Evolutionary conservation across 1,139 yeast genomes (phyloP), one percentile per base, ranked within the genome.

Genomic region (Scheffersomyces parashehatae): DNA sequence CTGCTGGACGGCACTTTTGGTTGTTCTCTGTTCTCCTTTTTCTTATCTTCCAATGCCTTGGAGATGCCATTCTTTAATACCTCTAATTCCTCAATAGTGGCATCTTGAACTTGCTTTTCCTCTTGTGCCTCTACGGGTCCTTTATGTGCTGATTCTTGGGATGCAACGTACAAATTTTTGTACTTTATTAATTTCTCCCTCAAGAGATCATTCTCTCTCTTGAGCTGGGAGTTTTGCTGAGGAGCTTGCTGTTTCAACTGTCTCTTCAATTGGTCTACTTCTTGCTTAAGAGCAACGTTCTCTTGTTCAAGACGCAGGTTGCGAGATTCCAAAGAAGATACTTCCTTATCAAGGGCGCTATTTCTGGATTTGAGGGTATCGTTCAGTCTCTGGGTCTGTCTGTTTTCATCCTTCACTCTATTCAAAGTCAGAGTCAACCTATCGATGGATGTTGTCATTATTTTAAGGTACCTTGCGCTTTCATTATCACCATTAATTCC

Each of bases 171-270:
- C 32, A 68, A 54, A 6, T 47, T 52, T 50, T 67, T 68, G 42
- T 70, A 70, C 53, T 70, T 70, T 36, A 59, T 56, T 43, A 70
- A 59, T 46, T 70, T 70, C 16, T 58, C 60, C 28, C 74, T 53
- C 33, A 70, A 57, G 28, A 68, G 54, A 11, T 52, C 62, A 40
- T 65, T 68, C 43, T 68, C 73, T 20, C 58, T 51, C 37, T 47
- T 48, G 34, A 63, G 44, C 12, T 49, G 56, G 14, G 60, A 48
- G 36, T 46, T 49, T 26, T 53, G 44, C 15, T 50, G 56, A 3
- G 53, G 51, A 10, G 46, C 48, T 36, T 46, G 46, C 30, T 54
- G 54, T 14, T 34, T 36, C 35, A 43, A 9, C 32, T 48, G 49
- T 16, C 55, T 40, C 26, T 42, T 38, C 15, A 48, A 39, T 31